phyloP scores from a whole-genome alignment of 495 filamentous ascomycete species.

The Parathielavia hyrcaniae region DNA sequence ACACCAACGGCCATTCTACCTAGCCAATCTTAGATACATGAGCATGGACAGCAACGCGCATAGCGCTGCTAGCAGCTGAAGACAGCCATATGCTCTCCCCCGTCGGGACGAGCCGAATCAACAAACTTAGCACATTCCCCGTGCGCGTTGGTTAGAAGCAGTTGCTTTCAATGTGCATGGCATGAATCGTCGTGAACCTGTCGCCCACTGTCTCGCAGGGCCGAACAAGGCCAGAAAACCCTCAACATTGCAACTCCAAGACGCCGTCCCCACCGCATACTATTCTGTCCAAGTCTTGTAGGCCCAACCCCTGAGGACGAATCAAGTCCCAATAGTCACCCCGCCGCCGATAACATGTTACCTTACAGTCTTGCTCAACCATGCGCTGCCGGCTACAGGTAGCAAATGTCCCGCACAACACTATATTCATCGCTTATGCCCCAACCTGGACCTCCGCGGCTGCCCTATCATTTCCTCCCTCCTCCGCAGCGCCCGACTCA shows the following conservation, averaged over 20 bases:
- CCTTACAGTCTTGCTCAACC: background rate
- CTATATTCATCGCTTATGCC: background rate
- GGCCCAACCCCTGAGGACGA: background rate
- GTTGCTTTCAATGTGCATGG: background rate
- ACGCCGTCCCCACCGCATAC: background rate
- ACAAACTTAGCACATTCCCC: too few relatives aligned
- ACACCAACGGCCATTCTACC: too few relatives aligned
- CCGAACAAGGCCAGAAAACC: background rate
- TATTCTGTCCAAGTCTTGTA: background rate
- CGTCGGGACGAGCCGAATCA: too few relatives aligned
- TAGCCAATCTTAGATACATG: too few relatives aligned
- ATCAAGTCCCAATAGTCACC: background rate
- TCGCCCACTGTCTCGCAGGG: background rate
- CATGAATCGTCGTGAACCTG: background rate
- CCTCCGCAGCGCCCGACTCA: background rate
- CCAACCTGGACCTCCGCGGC: conserved; percentile 9
- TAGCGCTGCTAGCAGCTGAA: too few relatives aligned
- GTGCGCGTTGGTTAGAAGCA: too few relatives aligned
- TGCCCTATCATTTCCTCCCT: background rate
- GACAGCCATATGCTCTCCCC: too few relatives aligned
- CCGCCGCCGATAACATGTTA: background rate
- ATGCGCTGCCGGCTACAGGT: too few relatives aligned
- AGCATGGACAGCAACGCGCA: too few relatives aligned
- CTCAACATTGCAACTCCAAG: background rate
- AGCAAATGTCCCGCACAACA: background rate